Evolutionary conservation across 169 alveolate genomes (phyloP).

Genomic region (Cryptosporidium meleagridis): DNA sequence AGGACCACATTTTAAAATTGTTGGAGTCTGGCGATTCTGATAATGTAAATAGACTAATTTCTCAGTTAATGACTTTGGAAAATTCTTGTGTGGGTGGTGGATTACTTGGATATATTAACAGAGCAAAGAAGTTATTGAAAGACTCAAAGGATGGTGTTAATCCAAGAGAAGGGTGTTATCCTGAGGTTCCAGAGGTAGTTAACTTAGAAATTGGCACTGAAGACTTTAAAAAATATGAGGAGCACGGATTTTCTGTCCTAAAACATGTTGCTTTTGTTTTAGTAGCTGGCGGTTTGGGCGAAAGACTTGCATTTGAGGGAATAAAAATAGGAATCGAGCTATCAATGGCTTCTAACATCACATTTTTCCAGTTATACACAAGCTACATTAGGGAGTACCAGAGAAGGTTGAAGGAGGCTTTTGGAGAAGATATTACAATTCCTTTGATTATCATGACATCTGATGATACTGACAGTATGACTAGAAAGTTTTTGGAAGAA

Average conservation of each 20-base stretch:
- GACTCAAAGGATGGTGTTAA: conserved; percentile 87
- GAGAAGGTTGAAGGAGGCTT: conserved; percentile 79
- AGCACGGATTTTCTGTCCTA: conserved; percentile 84
- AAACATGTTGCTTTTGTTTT: conserved; percentile 88
- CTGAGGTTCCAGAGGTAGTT: conserved; percentile 83
- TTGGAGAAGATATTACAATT: conserved; percentile 75
- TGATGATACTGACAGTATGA: conserved; percentile 91
- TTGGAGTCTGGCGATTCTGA: conserved; percentile 27
- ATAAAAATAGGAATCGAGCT: conserved; percentile 92
- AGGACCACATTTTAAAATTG: conserved; percentile 34
- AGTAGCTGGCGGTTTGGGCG: conserved; percentile 97
- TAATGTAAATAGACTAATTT: conserved; percentile 53
- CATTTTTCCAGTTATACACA: conserved; percentile 86
- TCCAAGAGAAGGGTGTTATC: conserved; percentile 87
- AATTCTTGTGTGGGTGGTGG: conserved; percentile 87
- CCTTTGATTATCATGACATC: conserved; percentile 94
- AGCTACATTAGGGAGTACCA: conserved; percentile 85
- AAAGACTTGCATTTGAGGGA: conserved; percentile 91
- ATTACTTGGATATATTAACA: conserved; percentile 83
- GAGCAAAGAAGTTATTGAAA: conserved; percentile 86
- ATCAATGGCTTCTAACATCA: conserved; percentile 81
- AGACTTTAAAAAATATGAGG: conserved; percentile 84
- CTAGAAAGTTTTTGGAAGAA: conserved; percentile 83
- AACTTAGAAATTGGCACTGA: conserved; percentile 78
- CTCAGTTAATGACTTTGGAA: conserved; percentile 80